Base-by-base conservation (phyloP, 169 alveolate genomes). In the Plasmodium gallinaceum region DNA sequence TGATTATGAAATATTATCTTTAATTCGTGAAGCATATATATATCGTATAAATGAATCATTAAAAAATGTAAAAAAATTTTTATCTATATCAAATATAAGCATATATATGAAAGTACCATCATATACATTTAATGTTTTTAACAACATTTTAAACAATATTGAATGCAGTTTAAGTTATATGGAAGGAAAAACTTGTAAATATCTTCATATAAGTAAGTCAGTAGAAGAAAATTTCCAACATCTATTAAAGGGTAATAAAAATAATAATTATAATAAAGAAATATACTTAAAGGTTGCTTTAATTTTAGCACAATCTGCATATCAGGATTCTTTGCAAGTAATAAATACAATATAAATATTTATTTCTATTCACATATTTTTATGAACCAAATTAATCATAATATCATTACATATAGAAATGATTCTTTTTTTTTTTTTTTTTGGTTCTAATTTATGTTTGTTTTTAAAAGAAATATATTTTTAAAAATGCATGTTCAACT, bases 241-340 rank as follows among this genome's bases (percentile, higher is more conserved):
- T 5, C 14, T 61, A 37, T 7, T 48, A 9, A 70, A 70, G 46
- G 32, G 18, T 12, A 39, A 74, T 9, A 48, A 20, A 8, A 26
- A n/a, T 20, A 61, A 61, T 61, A 7, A 61, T 61, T 18, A 61
- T 61, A 61, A 24, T 6, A 46, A 45, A 73, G 92, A 42, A 46
- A n/a, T 48, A 51, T 70, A 70, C 52, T 86, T 70, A 64, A 86
- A 73, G 62, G 60, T 54, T 10, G 92, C 87, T 12, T 3, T 86
- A n/a, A 52, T 42, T 7, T 26, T 86, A 42, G 92, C 87, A 3
- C 92, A 71, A 46, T 24, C 78, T 18, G 92, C 92, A n/a, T 86
- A 86, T 46, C 87, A 86, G 58, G 92, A 86, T 51, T 86, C 92
- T 10, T 61, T 86, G n/a, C 92, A 86, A 26, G 92, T 86, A 51